phyloP scores from a whole-genome alignment of 306 rosid genomes.

The Cucurbita argyrosperma region DNA sequence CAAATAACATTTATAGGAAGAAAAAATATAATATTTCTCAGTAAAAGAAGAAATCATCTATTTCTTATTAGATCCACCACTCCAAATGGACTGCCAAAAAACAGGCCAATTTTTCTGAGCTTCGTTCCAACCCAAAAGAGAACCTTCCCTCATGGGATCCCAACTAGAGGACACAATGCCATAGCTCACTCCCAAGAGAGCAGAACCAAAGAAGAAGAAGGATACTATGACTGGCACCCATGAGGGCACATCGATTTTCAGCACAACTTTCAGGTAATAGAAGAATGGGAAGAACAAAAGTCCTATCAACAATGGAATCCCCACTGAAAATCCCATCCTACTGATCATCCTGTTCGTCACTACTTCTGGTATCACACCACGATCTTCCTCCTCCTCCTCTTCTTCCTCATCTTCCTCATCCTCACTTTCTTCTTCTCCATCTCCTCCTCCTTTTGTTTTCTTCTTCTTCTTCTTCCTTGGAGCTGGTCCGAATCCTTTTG shows the following conservation, averaged over 20 bases:
- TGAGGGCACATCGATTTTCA: constrained; percentile 72
- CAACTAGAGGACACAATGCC: constrained; percentile 93
- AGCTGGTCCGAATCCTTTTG: constrained; percentile 64
- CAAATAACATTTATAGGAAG: neutral
- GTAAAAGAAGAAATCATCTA: neutral
- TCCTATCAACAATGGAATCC: constrained; percentile 55
- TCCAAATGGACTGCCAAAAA: constrained; percentile 44
- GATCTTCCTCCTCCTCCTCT: constrained; percentile 24
- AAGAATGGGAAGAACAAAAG: constrained; percentile 76
- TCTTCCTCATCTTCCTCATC: constrained; percentile 13
- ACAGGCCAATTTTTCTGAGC: constrained; percentile 72
- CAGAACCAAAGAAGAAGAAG: constrained; percentile 79
- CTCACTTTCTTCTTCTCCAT: constrained; percentile 7
- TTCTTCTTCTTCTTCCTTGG: constrained; percentile 33
- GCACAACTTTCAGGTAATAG: constrained; percentile 62
- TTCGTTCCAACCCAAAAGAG: constrained; percentile 56
- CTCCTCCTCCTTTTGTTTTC: constrained; percentile 10
- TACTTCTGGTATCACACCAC: constrained; percentile 66
- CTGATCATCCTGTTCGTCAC: constrained; percentile 86
- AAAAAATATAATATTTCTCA: neutral
- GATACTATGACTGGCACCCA: constrained; percentile 94
- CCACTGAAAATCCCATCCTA: constrained; percentile 70
- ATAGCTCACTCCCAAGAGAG: constrained; percentile 80
- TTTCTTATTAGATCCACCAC: constrained; percentile 28
- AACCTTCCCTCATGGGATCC: constrained; percentile 65